Evolutionary conservation across 129 eudicot genomes (phyloP).

Genomic region (Tagetes erecta): DNA sequence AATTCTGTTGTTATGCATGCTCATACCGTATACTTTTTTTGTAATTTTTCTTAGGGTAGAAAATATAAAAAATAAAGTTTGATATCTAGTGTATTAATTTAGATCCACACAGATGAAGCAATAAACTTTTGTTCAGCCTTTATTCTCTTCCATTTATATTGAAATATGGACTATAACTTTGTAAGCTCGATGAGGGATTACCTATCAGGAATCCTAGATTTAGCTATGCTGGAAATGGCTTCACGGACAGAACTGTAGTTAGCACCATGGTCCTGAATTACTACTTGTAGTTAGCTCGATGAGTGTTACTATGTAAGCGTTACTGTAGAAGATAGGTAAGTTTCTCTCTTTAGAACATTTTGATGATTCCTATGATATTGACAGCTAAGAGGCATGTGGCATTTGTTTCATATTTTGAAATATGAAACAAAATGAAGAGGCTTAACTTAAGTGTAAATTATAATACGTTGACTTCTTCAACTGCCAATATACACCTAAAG

Average conservation of each 20-base stretch:
- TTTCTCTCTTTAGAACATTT: no score
- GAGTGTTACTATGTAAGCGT: no score
- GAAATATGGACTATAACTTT: not conserved
- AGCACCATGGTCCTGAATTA: not conserved
- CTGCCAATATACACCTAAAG: no score
- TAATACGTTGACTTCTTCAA: no score
- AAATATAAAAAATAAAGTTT: not conserved
- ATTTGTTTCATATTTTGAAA: not conserved
- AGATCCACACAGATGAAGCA: not conserved
- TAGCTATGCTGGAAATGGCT: not conserved
- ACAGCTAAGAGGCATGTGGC: no score
- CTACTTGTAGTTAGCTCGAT: no score
- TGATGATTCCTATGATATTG: no score
- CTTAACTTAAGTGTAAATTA: not conserved
- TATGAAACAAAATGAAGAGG: not conserved
- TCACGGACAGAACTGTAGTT: not conserved
- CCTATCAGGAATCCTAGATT: not conserved
- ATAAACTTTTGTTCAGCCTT: not conserved
- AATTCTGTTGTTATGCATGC: not conserved
- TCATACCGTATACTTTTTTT: not conserved
- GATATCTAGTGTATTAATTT: not conserved
- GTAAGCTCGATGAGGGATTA: slow-evolving; percentile 2
- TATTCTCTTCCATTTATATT: not conserved
- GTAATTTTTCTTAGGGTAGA: not conserved
- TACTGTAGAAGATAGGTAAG: no score